phyloP scores from a whole-genome alignment of 306 rosid genomes.

The Cucurbita maxima region DNA sequence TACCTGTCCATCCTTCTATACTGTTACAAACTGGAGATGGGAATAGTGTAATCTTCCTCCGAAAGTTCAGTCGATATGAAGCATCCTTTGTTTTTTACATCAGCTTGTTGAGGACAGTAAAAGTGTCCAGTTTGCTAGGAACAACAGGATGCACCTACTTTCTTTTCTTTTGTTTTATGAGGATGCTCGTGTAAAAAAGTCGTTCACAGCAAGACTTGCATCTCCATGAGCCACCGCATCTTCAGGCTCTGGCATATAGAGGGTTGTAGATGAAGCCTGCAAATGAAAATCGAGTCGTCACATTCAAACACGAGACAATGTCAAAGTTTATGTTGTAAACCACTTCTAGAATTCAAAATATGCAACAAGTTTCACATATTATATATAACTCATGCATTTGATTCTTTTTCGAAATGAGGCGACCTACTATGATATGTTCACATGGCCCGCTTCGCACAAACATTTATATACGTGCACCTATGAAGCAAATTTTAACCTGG shows the following conservation, averaged over 20 bases:
- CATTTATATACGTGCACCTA: neutral
- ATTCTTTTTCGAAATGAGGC: too few species aligned
- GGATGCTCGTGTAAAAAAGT: constrained; percentile 61
- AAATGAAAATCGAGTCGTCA: constrained; percentile 1
- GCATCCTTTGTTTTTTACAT: neutral
- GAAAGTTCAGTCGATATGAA: neutral
- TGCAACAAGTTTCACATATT: neutral
- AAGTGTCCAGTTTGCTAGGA: neutral
- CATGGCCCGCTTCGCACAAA: too few species aligned
- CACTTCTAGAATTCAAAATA: neutral
- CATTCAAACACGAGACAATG: neutral
- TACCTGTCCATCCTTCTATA: constrained; percentile 6
- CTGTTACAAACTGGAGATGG: neutral
- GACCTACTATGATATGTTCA: too few species aligned
- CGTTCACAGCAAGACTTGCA: constrained; percentile 77
- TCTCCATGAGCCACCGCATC: constrained; percentile 95
- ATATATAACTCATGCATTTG: too few species aligned
- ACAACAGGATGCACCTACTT: constrained; percentile 12
- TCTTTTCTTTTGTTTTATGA: constrained; percentile 16
- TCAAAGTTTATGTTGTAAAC: neutral
- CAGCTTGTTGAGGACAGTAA: constrained; percentile 1
- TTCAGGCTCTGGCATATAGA: constrained; percentile 81
- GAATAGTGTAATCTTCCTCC: neutral
- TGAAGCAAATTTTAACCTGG: neutral
- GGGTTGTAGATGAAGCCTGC: constrained; percentile 64